Conservation (phyloP, 2,329 filamentous ascomycete species). For the Phaeosphaeria sp. region DNA sequence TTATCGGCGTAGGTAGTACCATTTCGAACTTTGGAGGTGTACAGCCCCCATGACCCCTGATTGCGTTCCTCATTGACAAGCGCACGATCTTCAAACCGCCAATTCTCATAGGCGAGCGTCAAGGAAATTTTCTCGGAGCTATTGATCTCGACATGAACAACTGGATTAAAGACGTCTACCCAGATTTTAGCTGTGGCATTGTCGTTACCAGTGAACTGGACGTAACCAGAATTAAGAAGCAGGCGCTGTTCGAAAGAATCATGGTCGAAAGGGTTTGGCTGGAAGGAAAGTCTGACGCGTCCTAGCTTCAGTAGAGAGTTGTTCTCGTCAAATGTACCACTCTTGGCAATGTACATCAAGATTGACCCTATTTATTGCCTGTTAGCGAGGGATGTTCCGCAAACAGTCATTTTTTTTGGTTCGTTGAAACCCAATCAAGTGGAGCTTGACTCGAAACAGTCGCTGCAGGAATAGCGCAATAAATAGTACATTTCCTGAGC, state of each 20-base stretch:
- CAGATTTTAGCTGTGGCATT: not conserved
- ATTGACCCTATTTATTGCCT: not conserved
- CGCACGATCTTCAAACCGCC: not conserved
- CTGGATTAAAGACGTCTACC: not conserved
- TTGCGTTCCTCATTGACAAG: not conserved
- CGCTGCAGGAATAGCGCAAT: not conserved
- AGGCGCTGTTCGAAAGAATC: not conserved
- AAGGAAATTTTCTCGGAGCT: not conserved
- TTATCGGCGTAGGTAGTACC: not conserved
- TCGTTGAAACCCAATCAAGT: not conserved
- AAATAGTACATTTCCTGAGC: not conserved
- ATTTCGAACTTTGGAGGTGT: not conserved
- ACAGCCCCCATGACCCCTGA: not conserved
- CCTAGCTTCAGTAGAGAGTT: not conserved
- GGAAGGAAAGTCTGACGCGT: not conserved
- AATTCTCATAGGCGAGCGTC: not conserved
- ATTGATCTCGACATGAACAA: not conserved
- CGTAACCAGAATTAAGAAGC: not conserved
- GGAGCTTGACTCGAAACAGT: not conserved
- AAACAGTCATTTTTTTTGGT: not conserved
- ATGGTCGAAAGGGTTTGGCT: not conserved
- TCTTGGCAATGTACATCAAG: not conserved
- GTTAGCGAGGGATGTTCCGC: not conserved
- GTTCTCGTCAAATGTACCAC: constrained; percentile 1
- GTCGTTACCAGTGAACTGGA: not conserved